A percentile compares a stretch with the other conserved stretches of the same genome.
These are phyloP conservation scores for Aspergillaceae sp. DNA, from an alignment of 2,329 filamentous ascomycete species.

Conservation along the genomic window DNA sequence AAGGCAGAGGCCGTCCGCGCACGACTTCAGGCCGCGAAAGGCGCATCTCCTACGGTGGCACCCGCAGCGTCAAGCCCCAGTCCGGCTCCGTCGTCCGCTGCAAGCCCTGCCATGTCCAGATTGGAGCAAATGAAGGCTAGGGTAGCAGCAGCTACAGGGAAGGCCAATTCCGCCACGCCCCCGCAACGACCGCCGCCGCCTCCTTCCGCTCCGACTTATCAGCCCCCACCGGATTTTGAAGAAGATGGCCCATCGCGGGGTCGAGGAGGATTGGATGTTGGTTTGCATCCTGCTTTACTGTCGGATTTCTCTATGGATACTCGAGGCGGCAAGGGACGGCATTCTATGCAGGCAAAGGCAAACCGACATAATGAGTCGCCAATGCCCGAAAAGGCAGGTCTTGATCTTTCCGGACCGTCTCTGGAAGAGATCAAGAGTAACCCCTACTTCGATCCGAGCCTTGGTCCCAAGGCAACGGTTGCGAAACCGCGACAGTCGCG, in stretches of 20 bases:
- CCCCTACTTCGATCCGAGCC: slow-evolving; percentile 70
- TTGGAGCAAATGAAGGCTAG: slow-evolving; percentile 72
- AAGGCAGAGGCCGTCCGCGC: slow-evolving; percentile 43
- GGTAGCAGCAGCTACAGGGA: slow-evolving; percentile 63
- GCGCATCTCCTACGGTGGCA: slow-evolving; percentile 16
- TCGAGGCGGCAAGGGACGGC: slow-evolving; percentile 32
- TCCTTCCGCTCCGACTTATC: slow-evolving; percentile 24
- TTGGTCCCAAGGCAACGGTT: slow-evolving; percentile 50
- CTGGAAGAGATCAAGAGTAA: slow-evolving; percentile 57
- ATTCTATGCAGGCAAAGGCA: slow-evolving; percentile 43
- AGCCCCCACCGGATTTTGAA: slow-evolving; percentile 36
- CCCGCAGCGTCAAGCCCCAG: slow-evolving; percentile 28
- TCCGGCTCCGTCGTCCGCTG: slow-evolving; percentile 21
- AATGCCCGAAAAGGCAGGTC: slow-evolving; percentile 32
- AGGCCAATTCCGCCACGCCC: slow-evolving; percentile 30
- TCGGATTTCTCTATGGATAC: slow-evolving; percentile 40
- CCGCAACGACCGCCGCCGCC: slow-evolving; percentile 34
- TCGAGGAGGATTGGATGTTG: slow-evolving; percentile 63
- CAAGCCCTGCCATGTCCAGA: slow-evolving; percentile 48
- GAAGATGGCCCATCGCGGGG: slow-evolving; percentile 43
- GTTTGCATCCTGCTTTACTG: slow-evolving; percentile 66
- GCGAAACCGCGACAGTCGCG: slow-evolving; percentile 61
- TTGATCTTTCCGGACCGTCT: slow-evolving; percentile 51
- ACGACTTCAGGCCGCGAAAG: slow-evolving; percentile 33
- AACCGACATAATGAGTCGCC: slow-evolving; percentile 45